Base-by-base conservation (phyloP, 2,329 filamentous ascomycete species). In the Fusarium hostae region DNA sequence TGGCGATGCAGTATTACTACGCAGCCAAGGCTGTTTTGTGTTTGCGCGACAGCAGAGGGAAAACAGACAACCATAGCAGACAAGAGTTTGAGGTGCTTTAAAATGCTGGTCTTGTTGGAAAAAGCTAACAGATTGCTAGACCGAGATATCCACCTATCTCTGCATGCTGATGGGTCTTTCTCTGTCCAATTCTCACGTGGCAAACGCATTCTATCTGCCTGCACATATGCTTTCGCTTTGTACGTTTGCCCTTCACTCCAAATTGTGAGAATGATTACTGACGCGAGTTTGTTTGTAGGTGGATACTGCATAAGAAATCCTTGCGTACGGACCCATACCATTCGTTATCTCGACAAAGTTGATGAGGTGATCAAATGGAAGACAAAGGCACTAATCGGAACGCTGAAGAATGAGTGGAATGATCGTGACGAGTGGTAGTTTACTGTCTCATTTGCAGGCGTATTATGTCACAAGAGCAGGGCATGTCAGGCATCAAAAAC, bases 1-100 rank as follows among this genome's bases (percentile, higher is more conserved):
- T 65, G 26, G 59, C 47, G 1, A 64, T 65, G 48, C 62, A 65
- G 18, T 41, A 65, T 34, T 64, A 65, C 37, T 64, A 28, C 12
- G 62, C 62, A 3, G 41, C 62, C 11, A 64, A 48, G n/a, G 24
- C 59, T 2, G 48, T 65, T 3, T 24, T 48, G 1, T 64, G 32
- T 2, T 15, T 63, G 1, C 20, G 30, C 5, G n/a, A 13, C 5
- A 9, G 10, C 6, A 28, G 30, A n/a, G 35, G 37, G 12, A 9
- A 24, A 0, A 24, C 5, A 9, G 6, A 18, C 4, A 15, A 26
- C 6, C 8, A 9, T 2, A 32, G 3, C 5, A 56, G 10, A 30
- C n/a, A n/a, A 24, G 39, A 28, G 4, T n/a, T 9, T 11, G 34
- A 62, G 34, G 54, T 59, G 3, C 7, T 1, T 11, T 6, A 0